Percentiles rank a stretch among this genome's conserved stretches.
phyloP scores from a whole-genome alignment of 2,329 filamentous ascomycete genomes.

The Aspergillus ustus region DNA sequence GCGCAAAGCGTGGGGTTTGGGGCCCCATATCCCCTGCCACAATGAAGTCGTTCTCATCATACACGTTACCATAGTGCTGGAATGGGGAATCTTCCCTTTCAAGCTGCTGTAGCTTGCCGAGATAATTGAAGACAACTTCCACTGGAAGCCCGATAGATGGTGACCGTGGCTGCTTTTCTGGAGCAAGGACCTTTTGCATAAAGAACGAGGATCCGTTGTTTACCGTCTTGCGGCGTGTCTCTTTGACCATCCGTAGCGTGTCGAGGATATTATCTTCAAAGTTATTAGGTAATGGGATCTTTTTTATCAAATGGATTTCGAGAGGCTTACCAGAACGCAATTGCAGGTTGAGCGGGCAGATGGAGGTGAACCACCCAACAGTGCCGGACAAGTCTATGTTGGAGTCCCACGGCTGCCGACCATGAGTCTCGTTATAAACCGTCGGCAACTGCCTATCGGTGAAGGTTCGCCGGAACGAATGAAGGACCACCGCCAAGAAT shows the following conservation, averaged over 20 bases:
- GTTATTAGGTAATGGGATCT: neutral
- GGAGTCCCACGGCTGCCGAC: slow-evolving; percentile 51
- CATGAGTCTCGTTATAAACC: slow-evolving; percentile 56
- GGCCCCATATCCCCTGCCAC: slow-evolving; percentile 51
- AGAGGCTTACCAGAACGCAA: slow-evolving; percentile 29
- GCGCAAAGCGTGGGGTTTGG: slow-evolving; percentile 50
- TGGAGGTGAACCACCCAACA: slow-evolving; percentile 56
- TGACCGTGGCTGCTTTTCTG: slow-evolving; percentile 31
- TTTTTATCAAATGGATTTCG: neutral
- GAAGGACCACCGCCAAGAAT: slow-evolving; percentile 41
- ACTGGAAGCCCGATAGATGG: slow-evolving; percentile 42
- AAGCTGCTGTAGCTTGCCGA: slow-evolving; percentile 45
- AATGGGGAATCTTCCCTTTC: slow-evolving; percentile 51
- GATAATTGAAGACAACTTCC: slow-evolving; percentile 48
- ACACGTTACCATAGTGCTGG: slow-evolving; percentile 43
- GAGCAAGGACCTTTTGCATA: slow-evolving; percentile 33
- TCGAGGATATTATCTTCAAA: slow-evolving; percentile 32
- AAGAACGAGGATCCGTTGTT: slow-evolving; percentile 43
- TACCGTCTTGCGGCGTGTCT: slow-evolving; percentile 39
- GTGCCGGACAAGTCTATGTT: slow-evolving; percentile 53
- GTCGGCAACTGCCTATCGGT: slow-evolving; percentile 47
- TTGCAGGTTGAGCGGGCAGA: slow-evolving; percentile 47
- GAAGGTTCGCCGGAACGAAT: slow-evolving; percentile 52
- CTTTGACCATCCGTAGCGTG: slow-evolving; percentile 43
- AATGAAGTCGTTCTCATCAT: slow-evolving; percentile 33